Base-by-base conservation (phyloP, 176 grass and related monocot genomes). In the Oryza glumipatula region DNA sequence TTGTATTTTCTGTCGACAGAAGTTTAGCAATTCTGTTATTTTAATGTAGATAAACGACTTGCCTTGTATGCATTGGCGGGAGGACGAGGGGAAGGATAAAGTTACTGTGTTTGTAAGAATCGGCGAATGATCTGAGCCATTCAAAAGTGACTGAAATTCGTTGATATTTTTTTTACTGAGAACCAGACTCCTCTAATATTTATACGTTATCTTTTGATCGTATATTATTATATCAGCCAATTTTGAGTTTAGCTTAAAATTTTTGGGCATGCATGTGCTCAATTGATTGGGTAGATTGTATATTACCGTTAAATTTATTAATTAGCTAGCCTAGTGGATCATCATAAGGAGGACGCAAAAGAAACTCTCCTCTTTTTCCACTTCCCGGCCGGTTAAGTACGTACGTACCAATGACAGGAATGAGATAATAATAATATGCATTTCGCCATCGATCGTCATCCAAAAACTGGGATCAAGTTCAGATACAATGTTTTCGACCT, bases 361-460 rank as follows among this genome's bases (percentile, higher is more conserved):
- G 8, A 63, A 63, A 63, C 9, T 11, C 58, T 63, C 11, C 58
- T 63, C 58, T 6, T 63, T n/a, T 23, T 63, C 58, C n/a, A 0
- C 56, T 7, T n/a, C 19, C 56, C 19, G 0, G 56, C 56, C 19
- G 0, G 56, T n/a, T 21, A 60, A n/a, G 56, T 60, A 60, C 56
- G 54, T 0, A 19, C 36, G 56, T 7, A 60, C 56, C 9, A 17
- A 3, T 51, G 78, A 36, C 17, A 30, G 7, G 47, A 33, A 33
- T 10, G 22, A 46, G 54, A 63, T 63, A 63, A 32, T 63, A 63
- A 32, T 32, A 32, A 63, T 67, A 3, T 28, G 56, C 60, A 49
- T 66, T 49, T 74, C 26, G 56, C 70, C 49, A 70, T 12, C 80
- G 80, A 70, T 12, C 80, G 80, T 46, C 73, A 33, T 75, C 46